phyloP scores from a whole-genome alignment of 2,329 filamentous ascomycete genomes.

The Alternaria sp. region DNA sequence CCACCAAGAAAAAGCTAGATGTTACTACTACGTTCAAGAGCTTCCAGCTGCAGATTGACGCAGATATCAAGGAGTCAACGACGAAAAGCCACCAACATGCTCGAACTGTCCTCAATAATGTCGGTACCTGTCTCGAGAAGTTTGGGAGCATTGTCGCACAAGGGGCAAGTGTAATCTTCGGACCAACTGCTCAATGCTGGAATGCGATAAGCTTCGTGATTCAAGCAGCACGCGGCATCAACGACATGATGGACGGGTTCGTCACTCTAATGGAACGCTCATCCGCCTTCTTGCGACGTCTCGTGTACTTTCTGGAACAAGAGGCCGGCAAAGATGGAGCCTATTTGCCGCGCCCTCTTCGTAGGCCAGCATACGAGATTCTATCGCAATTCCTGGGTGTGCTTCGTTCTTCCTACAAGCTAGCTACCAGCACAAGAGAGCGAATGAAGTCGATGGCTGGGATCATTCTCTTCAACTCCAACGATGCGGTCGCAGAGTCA shows the following conservation, averaged over 20 bases:
- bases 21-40: neutral
- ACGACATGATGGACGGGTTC: constrained; percentile 17
- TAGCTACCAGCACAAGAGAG: neutral
- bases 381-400: constrained; percentile 2
- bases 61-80: neutral
- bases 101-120: neutral
- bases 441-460: too few species aligned
- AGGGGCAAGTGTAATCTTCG: constrained; percentile 12
- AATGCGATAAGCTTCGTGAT: constrained; percentile 23
- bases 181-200: constrained; percentile 18
- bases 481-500: neutral
- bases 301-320: neutral
- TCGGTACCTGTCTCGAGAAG: neutral
- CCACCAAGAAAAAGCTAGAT: constrained; percentile 15
- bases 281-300: constrained; percentile 10
- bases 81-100: neutral
- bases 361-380: too few species aligned
- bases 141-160: constrained; percentile 7
- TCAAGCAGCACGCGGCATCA: constrained; percentile 2
- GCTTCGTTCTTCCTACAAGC: constrained; percentile 12
- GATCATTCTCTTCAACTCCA: constrained; percentile 12
- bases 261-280: constrained; percentile 22
- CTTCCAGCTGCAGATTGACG: neutral
- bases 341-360: too few species aligned
- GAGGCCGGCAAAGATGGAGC: neutral